Base-by-base conservation (phyloP, 208 protist species). In the Leishmania mexicana region DNA sequence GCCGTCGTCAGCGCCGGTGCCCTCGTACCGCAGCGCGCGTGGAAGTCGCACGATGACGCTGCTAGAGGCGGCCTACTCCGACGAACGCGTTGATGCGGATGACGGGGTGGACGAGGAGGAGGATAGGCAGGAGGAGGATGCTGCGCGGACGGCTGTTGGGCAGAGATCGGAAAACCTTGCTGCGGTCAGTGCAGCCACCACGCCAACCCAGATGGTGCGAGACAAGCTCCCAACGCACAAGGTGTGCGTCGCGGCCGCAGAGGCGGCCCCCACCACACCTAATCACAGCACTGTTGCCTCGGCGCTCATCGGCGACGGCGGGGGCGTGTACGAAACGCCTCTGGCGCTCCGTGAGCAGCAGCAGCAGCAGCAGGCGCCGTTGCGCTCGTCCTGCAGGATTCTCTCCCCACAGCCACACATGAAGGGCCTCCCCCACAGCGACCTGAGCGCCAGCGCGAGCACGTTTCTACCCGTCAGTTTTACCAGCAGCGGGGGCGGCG, bases 1-100 rank as follows among this genome's bases (percentile, higher is more conserved):
- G 15, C 42, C 81, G 57, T 80, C 81, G 31, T 80, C 81, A 1
- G 81, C 81, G 24, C 81, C 81, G 38, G 70, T 80, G 8, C 31
- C 67, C 38, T 80, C 76, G 54, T 28, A 80, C 40, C 76, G 75
- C 67, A 51, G 40, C 62, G 13, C 62, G 10, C 75, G 78, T 42
- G 81, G 51, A 35, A 35, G 38, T 10, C 60, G 19, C 13, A n/a
- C 35, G 53, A 28, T 13, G 31, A 84, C 76, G 38, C 58, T 76
- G 54, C 70, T 80, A 8, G 57, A 80, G 54, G 45, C 76, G 7
- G 76, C 76, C 15, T 47, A 70, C 15, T 67, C 57, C 13, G 75
- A 84, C 57, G 76, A 84, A n/a, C 40, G 8, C 24, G 5, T 53
- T 15, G 5, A 51, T 17, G 28, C 15, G 42, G 68, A 51, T 31